phyloP scores from a whole-genome alignment of 345 rosid genomes.

The Eucalyptus pauciflora region DNA sequence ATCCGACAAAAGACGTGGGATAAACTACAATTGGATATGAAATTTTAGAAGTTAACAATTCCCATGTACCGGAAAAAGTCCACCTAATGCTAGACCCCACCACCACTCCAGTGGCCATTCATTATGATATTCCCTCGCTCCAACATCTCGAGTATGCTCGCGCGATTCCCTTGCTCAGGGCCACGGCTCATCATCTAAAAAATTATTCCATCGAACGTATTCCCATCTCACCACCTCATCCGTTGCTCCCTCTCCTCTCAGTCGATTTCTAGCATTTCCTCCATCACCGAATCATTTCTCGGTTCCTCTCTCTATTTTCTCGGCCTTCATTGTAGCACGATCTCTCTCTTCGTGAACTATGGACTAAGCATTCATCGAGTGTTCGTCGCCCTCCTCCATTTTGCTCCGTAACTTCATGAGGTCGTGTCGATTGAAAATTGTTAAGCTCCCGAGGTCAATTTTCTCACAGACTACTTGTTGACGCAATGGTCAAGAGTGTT shows the following conservation, averaged over 20 bases:
- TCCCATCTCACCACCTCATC: background rate
- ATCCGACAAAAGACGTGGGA: rapidly evolving
- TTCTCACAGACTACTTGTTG: background rate
- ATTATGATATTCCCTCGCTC: background rate
- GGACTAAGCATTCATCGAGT: background rate
- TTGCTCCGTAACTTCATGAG: background rate
- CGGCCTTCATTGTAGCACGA: background rate
- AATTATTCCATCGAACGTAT: too few relatives aligned
- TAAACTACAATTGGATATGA: too few relatives aligned
- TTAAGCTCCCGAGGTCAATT: background rate
- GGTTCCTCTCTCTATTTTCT: background rate
- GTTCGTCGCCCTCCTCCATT: background rate
- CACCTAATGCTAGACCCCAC: background rate
- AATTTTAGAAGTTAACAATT: too few relatives aligned
- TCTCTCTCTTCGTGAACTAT: background rate
- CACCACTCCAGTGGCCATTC: background rate
- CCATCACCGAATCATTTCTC: too few relatives aligned
- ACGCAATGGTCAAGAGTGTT: background rate
- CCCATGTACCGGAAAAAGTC: rapidly evolving
- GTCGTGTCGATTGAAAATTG: background rate
- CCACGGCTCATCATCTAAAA: too few relatives aligned
- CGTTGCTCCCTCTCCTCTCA: too few relatives aligned
- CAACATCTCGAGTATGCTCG: background rate
- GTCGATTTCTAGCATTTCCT: too few relatives aligned
- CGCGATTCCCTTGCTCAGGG: rapidly evolving